phyloP scores from a whole-genome alignment of 768 basidiomycete genomes.

The Rhodocollybia butyracea region DNA sequence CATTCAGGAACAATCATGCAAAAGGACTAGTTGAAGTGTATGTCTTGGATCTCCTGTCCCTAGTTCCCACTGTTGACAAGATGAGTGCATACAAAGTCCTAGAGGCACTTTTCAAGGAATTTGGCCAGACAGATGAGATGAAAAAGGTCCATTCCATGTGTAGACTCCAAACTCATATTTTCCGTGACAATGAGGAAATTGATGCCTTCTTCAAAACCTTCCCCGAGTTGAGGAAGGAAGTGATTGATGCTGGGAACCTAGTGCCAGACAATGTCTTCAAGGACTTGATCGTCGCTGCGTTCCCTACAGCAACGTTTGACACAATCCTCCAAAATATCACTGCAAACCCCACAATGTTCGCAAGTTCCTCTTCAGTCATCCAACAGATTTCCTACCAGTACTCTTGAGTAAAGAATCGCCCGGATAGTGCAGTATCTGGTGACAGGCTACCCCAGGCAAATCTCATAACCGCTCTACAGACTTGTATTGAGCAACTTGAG shows the following conservation, averaged over 20 bases:
- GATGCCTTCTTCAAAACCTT: not conserved
- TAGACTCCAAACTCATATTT: not conserved
- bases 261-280: not conserved
- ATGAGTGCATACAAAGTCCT: too few species aligned
- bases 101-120: too few species aligned
- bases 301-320: not conserved
- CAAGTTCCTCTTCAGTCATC: too few species aligned
- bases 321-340: conserved; percentile 1
- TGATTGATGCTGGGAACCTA: not conserved
- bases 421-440: not conserved
- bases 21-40: not conserved
- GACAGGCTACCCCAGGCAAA: not conserved
- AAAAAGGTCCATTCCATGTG: too few species aligned
- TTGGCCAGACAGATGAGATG: too few species aligned
- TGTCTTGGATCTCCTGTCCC: too few species aligned
- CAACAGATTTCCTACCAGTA: too few species aligned
- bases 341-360: too few species aligned
- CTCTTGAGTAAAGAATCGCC: too few species aligned
- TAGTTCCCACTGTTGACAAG: too few species aligned
- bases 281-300: not conserved
- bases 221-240: too few species aligned
- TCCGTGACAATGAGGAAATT: not conserved
- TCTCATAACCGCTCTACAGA: not conserved
- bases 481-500: not conserved
- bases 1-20: not conserved